phyloP scores from a whole-genome alignment of 768 basidiomycete genomes.

The Mycena pura region DNA sequence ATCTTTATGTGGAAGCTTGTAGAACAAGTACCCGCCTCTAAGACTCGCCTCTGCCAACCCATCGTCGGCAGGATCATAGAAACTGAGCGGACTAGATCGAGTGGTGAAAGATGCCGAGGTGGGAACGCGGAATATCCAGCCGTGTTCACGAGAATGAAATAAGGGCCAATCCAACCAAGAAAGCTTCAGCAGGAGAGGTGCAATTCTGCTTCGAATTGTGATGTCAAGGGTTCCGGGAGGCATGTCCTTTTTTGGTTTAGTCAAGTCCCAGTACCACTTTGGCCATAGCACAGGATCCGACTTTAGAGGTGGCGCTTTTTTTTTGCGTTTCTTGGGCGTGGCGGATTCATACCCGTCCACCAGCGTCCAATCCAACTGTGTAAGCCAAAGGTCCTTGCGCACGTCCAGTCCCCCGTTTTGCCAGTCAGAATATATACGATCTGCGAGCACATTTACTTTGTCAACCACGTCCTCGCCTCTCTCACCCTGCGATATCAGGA shows the following conservation, averaged over 20 bases:
- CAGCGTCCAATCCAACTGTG: constrained; percentile 72
- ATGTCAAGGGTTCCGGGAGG: constrained; percentile 82
- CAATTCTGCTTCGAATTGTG: constrained; percentile 80
- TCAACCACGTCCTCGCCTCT: constrained; percentile 40
- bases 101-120: constrained; percentile 50
- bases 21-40: constrained; percentile 67
- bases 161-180: constrained; percentile 90
- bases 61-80: constrained; percentile 70
- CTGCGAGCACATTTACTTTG: constrained; percentile 50
- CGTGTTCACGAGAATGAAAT: constrained; percentile 84
- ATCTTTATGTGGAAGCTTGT: constrained; percentile 96
- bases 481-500: constrained; percentile 52
- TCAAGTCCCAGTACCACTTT: constrained; percentile 95
- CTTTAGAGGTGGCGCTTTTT: constrained; percentile 45
- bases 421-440: constrained; percentile 35
- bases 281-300: constrained; percentile 77
- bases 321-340: constrained; percentile 31
- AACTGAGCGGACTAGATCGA: constrained; percentile 54
- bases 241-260: constrained; percentile 71
- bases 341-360: constrained; percentile 26
- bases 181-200: constrained; percentile 85
- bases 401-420: constrained; percentile 25
- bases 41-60: constrained; percentile 55
- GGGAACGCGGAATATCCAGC: constrained; percentile 90
- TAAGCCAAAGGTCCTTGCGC: constrained; percentile 59